These are phyloP conservation scores for Hygrocybe coccinea DNA, from an alignment of 768 basidiomycete species.

Conservation along the genomic window DNA sequence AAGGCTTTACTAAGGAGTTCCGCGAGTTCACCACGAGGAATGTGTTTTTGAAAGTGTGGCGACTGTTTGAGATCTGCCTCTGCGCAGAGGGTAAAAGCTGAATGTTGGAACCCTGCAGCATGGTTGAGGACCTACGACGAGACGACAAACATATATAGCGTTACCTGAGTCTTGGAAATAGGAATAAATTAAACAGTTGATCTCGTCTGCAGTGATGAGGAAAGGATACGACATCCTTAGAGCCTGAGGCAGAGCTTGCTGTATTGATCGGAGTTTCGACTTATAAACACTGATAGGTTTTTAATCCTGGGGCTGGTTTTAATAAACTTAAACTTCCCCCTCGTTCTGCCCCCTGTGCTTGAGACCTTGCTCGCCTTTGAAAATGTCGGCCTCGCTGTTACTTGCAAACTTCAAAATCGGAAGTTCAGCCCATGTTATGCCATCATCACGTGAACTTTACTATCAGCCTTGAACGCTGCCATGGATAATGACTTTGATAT, in stretches of 20 bases:
- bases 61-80: constrained; percentile 71
- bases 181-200: constrained; percentile 81
- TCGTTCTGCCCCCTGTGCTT: too few species aligned
- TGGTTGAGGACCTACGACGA: constrained; percentile 9
- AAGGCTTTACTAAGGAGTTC: constrained; percentile 78
- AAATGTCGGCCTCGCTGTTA: too few species aligned
- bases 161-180: constrained; percentile 80
- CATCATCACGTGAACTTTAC: too few species aligned
- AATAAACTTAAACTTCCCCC: too few species aligned
- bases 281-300: too few species aligned
- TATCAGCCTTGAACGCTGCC: background rate
- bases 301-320: too few species aligned
- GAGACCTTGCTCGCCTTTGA: too few species aligned
- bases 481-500: background rate
- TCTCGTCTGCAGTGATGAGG: constrained; percentile 71
- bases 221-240: constrained; percentile 27
- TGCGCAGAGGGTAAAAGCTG: constrained; percentile 74
- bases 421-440: too few species aligned
- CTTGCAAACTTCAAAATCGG: too few species aligned
- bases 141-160: background rate
- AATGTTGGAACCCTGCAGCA: constrained; percentile 65
- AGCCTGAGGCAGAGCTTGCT: background rate
- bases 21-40: constrained; percentile 76
- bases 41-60: constrained; percentile 62
- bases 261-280: background rate